Base-by-base conservation (phyloP, 306 rosid genomes). In the Citrullus amarus region DNA sequence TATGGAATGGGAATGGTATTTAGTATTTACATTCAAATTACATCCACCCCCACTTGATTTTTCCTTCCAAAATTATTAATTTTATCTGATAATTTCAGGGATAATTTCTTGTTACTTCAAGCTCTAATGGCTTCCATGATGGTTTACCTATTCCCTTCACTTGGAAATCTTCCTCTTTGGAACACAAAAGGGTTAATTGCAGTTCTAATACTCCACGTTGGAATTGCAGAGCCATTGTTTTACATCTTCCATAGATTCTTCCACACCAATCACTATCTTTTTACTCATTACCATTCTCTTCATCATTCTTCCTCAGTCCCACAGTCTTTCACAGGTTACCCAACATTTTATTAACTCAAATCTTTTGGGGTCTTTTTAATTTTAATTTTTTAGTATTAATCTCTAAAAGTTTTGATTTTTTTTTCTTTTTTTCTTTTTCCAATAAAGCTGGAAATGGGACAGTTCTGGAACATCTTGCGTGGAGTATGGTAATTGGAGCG, bases 251-350 rank as follows among this genome's bases (percentile, higher is more conserved):
- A 95, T 69, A 88, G 84, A 83, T 81, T 15, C 75, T 82, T 88
- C 72, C 99, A 95, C 54, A 13, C 60, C 50, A 48, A 48, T 20
- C 76, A 80, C 17, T 74, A 85, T 79, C 86, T 92, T 65, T 92
- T 88, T 57, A 77, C 79, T 34, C 81, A 82, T 63, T 88, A 95
- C 83, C 99, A 95, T 77, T 91, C 97, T 58, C 78, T 91, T 68
- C 97, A 95, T 71, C 99, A 95, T 86, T 88, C 99, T 8, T 88
- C 97, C 76, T 86, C 90, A 0, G 89, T 92, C 1, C 96, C 96
- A 2, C 85, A 82, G 8, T 72, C 90, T 15, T 81, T 86, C 3
- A 95, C 97, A 25, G 97, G 99, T 95, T 16, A 32, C 13, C 9
- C 39, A 7, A 15, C 8, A 9, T 25, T 46, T 28, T 0, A 10